A percentile compares a stretch with the other conserved stretches of the same genome.
These are phyloP conservation scores for Dalbergia oliveri DNA, from an alignment of 306 rosid species.

Conservation along the genomic window DNA sequence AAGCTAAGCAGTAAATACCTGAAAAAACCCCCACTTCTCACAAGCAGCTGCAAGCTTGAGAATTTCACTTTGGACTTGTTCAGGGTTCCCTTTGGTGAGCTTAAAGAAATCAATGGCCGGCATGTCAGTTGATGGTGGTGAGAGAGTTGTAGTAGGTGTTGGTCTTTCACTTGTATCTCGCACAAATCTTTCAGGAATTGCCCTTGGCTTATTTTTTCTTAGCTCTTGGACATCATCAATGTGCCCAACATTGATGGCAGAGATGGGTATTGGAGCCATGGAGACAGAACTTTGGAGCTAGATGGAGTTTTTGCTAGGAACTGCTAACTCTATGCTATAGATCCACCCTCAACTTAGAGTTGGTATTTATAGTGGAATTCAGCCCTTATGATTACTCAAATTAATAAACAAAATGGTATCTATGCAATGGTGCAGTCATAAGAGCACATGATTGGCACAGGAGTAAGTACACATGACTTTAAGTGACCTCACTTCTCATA, in stretches of 20 bases:
- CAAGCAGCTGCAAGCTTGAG: constrained; percentile 74
- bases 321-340: constrained; percentile 27
- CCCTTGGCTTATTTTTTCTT: constrained; percentile 67
- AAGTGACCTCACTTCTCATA: neutral
- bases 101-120: constrained; percentile 80
- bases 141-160: constrained; percentile 42
- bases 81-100: constrained; percentile 65
- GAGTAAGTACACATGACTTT: neutral
- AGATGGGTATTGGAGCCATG: constrained; percentile 80
- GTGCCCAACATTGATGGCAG: constrained; percentile 71
- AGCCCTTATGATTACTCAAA: constrained; percentile 37
- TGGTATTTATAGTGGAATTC: constrained; percentile 68
- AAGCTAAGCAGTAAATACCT: constrained; percentile 58
- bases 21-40: constrained; percentile 94
- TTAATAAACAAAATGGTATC: neutral
- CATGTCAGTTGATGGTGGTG: constrained; percentile 58
- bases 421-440: too few species aligned
- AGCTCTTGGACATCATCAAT: constrained; percentile 98
- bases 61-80: constrained; percentile 58
- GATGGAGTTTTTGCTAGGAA: constrained; percentile 4
- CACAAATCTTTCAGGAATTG: constrained; percentile 88
- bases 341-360: constrained; percentile 33
- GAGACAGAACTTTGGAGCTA: neutral
- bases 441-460: neutral
- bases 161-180: constrained; percentile 82